phyloP scores from a whole-genome alignment of 169 alveolate genomes.

The Cryptosporidium muris region DNA sequence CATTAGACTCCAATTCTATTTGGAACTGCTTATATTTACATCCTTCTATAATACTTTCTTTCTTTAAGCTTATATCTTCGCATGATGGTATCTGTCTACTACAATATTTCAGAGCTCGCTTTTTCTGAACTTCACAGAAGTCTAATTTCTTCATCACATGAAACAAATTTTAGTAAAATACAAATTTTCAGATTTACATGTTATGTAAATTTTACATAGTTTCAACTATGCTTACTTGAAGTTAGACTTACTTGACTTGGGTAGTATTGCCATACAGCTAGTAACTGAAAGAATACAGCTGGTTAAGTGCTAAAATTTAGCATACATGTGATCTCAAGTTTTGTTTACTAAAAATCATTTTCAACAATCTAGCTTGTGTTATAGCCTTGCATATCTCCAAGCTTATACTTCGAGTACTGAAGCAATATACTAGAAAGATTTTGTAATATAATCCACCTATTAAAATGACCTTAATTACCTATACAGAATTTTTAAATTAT shows the following conservation, averaged over 20 bases:
- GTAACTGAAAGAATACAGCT: too few species aligned
- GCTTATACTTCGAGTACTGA: too few species aligned
- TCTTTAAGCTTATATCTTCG: constrained; percentile 32
- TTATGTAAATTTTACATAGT: constrained; percentile 10
- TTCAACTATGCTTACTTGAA: constrained; percentile 41
- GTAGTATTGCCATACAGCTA: too few species aligned
- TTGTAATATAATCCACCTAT: too few species aligned
- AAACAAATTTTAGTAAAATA: constrained; percentile 1
- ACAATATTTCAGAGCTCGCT: constrained; percentile 19
- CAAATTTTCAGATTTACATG: constrained; percentile 26
- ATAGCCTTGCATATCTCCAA: too few species aligned
- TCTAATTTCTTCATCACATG: constrained; percentile 61
- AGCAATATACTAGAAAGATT: too few species aligned
- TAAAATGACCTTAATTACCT: too few species aligned
- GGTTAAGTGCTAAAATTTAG: too few species aligned
- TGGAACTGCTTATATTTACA: neutral
- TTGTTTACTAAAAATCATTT: too few species aligned
- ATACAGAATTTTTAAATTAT: too few species aligned
- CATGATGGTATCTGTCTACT: constrained; percentile 45
- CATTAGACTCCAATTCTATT: neutral
- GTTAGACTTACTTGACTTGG: constrained; percentile 61
- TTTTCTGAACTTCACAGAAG: constrained; percentile 31
- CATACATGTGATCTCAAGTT: too few species aligned
- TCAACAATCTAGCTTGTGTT: too few species aligned
- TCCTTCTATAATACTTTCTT: constrained; percentile 23